Percentiles rank a stretch among this genome's conserved stretches.
These are phyloP conservation scores for Eutrema japonicum DNA, from an alignment of 345 rosid genomes.

Conservation along the genomic window DNA sequence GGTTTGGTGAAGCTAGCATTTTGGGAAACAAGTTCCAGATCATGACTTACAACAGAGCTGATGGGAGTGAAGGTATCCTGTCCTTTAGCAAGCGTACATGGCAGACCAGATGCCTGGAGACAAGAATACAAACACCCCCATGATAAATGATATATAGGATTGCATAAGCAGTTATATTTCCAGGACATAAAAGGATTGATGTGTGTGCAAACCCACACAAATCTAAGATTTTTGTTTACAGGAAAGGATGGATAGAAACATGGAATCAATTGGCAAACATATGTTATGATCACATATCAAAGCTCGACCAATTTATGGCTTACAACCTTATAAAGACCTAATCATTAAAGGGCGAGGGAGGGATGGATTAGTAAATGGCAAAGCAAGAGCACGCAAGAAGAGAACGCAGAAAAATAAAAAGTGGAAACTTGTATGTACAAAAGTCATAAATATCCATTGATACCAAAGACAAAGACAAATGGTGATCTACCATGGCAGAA, in stretches of 20 bases:
- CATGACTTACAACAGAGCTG: constrained; percentile 74
- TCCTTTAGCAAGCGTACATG: constrained; percentile 92
- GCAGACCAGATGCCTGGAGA: constrained; percentile 86
- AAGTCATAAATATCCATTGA: not conserved
- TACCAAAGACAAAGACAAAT: not conserved
- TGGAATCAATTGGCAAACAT: constrained; percentile 8
- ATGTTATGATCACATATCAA: not conserved
- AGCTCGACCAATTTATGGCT: not conserved
- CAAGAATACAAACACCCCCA: constrained; percentile 6
- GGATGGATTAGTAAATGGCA: not conserved
- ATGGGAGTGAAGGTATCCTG: constrained; percentile 95
- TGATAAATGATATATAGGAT: constrained; percentile 2
- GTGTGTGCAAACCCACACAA: not conserved
- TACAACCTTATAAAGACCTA: not conserved
- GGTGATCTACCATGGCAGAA: constrained; percentile 69
- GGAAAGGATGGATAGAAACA: not conserved
- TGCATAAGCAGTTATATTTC: constrained; percentile 3
- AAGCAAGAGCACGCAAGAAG: constrained; percentile 11
- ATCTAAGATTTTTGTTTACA: not conserved
- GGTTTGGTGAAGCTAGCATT: not conserved
- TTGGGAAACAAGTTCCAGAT: constrained; percentile 17
- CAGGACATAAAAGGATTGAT: not conserved
- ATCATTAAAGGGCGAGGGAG: not conserved
- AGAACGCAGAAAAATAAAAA: not conserved
- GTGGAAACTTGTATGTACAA: not conserved